Conservation (phyloP, 148 eudicot species). For the Spergularia bocconei region DNA sequence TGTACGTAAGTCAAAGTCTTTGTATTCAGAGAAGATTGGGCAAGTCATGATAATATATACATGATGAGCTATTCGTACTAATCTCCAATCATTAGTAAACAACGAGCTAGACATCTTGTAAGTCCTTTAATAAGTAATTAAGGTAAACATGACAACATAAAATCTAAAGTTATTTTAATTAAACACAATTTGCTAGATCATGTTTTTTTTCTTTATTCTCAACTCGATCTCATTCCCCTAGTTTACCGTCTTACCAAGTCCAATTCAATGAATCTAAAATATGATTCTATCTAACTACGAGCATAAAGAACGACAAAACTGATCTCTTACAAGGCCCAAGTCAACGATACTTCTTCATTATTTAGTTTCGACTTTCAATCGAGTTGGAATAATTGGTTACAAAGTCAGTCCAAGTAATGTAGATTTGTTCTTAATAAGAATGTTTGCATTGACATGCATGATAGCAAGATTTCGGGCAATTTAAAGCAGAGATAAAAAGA, state of each 20-base stretch:
- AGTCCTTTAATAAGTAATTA: background rate
- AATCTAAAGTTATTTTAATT: too few species aligned
- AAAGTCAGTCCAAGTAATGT: background rate
- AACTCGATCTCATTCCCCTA: too few species aligned
- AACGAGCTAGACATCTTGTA: background rate
- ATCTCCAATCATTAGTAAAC: slow-evolving; percentile 17
- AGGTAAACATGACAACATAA: background rate
- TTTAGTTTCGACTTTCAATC: too few species aligned
- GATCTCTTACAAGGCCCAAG: too few species aligned
- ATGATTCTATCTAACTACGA: too few species aligned
- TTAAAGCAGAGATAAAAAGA: slow-evolving; percentile 6
- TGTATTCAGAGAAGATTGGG: background rate
- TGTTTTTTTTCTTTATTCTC: too few species aligned
- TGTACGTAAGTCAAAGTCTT: slow-evolving; percentile 13
- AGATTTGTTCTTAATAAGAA: background rate
- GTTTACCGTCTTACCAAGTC: too few species aligned
- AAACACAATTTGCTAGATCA: too few species aligned
- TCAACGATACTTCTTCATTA: too few species aligned
- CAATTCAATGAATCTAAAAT: too few species aligned
- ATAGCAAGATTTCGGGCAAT: background rate
- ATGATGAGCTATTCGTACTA: background rate
- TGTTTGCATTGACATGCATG: background rate
- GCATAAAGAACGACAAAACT: too few species aligned
- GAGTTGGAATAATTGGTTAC: background rate
- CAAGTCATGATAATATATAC: background rate